These are phyloP conservation scores for Achaetomium macrosporum DNA, from an alignment of 2,329 filamentous ascomycete genomes.

Conservation along the genomic window DNA sequence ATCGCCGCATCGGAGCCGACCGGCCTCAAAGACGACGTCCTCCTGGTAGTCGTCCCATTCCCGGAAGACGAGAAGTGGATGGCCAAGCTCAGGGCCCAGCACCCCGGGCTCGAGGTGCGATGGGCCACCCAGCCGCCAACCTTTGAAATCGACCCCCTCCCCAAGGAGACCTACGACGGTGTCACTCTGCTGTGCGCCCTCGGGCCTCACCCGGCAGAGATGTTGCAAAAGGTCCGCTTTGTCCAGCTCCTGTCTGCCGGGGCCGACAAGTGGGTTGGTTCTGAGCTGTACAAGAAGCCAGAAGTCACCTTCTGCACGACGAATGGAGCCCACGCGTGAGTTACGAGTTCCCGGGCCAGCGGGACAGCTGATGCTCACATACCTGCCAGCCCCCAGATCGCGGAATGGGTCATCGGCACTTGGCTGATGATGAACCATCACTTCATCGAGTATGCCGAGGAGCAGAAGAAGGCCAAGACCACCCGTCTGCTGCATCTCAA, in stretches of 20 bases:
- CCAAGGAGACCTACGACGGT: conserved; percentile 31
- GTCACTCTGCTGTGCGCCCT: conserved; percentile 37
- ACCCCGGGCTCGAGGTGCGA: conserved; percentile 35
- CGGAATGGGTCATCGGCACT: conserved; percentile 29
- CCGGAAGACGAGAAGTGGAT: conserved; percentile 32
- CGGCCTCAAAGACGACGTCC: conserved; percentile 33
- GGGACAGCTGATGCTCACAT: not conserved
- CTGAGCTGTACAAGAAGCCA: conserved; percentile 31
- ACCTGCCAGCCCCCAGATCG: conserved; percentile 27
- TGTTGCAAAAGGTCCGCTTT: conserved; percentile 35
- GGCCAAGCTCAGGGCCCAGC: conserved; percentile 28
- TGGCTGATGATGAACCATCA: conserved; percentile 27
- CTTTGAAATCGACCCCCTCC: not conserved
- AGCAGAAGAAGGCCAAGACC: conserved; percentile 18
- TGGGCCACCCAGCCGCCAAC: conserved; percentile 26
- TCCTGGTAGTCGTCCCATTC: conserved; percentile 35
- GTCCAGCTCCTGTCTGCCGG: conserved; percentile 43
- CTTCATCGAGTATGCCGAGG: conserved; percentile 20
- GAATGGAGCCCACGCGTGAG: conserved; percentile 39
- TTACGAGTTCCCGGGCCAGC: not conserved
- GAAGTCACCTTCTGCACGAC: conserved; percentile 36
- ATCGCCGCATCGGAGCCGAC: not conserved
- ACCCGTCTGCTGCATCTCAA: not conserved
- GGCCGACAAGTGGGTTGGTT: conserved; percentile 36
- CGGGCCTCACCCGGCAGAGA: conserved; percentile 28